These are phyloP conservation scores for Debaryomyces hansenii DNA, from an alignment of 805 yeast species.

Conservation along the genomic window DNA sequence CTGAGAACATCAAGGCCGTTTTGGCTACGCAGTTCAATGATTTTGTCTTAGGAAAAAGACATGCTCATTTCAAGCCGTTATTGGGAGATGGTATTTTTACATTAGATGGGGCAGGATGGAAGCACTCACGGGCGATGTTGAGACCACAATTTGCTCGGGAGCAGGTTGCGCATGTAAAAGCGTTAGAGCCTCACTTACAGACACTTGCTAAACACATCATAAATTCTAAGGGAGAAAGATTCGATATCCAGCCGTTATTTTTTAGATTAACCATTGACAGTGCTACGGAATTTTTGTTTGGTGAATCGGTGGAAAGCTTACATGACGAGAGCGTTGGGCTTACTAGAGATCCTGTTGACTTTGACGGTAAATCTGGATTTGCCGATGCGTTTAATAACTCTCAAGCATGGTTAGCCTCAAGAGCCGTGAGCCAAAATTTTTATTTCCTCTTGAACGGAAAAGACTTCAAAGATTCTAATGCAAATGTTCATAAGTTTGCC, in stretches of 20 bases:
- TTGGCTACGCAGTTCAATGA: constrained; percentile 40
- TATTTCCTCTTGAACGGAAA: constrained; percentile 22
- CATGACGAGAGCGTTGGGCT: constrained; percentile 26
- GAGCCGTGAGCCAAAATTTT: constrained; percentile 32
- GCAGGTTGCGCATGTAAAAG: constrained; percentile 33
- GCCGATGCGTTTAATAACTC: constrained; percentile 34
- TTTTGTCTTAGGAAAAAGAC: constrained; percentile 33
- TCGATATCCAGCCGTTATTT: constrained; percentile 36
- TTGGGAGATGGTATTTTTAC: too few species aligned
- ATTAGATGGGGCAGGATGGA: constrained; percentile 21
- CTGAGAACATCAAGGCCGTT: constrained; percentile 38
- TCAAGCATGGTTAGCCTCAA: constrained; percentile 33
- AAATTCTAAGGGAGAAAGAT: constrained; percentile 19
- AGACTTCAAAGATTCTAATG: constrained; percentile 30
- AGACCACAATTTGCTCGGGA: constrained; percentile 42
- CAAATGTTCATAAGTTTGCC: constrained; percentile 33
- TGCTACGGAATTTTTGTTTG: constrained; percentile 43
- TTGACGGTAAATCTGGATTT: constrained; percentile 30
- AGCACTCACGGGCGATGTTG: constrained; percentile 32
- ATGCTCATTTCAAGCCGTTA: constrained; percentile 28
- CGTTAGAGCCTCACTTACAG: constrained; percentile 33
- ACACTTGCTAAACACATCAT: constrained; percentile 24
- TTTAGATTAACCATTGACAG: constrained; percentile 39
- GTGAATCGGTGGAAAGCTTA: constrained; percentile 33
- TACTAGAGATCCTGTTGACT: constrained; percentile 20